Evolutionary conservation across 371 early-diverging fungal species (phyloP), one percentile per base, ranked within the genome.

Genomic region (Encephalitozoon cuniculi): DNA sequence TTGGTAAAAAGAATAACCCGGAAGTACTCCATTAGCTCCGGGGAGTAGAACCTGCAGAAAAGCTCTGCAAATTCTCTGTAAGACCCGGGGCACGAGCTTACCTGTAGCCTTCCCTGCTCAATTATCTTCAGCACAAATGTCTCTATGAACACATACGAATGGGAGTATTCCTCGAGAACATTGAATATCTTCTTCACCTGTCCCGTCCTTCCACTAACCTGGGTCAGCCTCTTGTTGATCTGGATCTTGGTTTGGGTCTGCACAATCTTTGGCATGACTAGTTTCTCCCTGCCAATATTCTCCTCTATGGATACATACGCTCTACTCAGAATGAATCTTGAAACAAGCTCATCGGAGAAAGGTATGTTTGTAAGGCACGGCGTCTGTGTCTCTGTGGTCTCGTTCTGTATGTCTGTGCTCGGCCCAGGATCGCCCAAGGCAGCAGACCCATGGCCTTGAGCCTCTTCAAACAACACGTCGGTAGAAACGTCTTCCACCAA

Each of bases 221-320:
- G 82, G 37, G 79, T 53, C 7, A 82, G 52, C 23, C 82, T 68
- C 67, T 82, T 82, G 41, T 82, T 82, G 8, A 82, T 59, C 44
- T 76, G 55, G 18, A 76, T 64, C 64, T 69, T 76, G 18, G 69
- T 12, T 46, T 74, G 55, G 12, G 54, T 66, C 43, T 66, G 67
- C 23, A 26, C 25, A 0, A n/a, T 18, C 21, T 30, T 54, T 71
- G 71, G 49, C 37, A 49, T 71, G 7, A 25, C 4, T 4, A 28
- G 37, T 23, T 59, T 63, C 30, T 52, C 55, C 9, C 25, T 34
- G 11, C 49, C 34, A n/a, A 71, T 71, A 8, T 54, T 53, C 18
- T 55, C 59, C 25, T 54, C 63, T 71, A 71, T 71, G 3, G 23
- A 53, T 12, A 32, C 32, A 41, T 71, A 54, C 5, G 15, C 40